These are phyloP conservation scores for Myotisia sp. DNA, from an alignment of 2,329 filamentous ascomycete species.

Conservation along the genomic window DNA sequence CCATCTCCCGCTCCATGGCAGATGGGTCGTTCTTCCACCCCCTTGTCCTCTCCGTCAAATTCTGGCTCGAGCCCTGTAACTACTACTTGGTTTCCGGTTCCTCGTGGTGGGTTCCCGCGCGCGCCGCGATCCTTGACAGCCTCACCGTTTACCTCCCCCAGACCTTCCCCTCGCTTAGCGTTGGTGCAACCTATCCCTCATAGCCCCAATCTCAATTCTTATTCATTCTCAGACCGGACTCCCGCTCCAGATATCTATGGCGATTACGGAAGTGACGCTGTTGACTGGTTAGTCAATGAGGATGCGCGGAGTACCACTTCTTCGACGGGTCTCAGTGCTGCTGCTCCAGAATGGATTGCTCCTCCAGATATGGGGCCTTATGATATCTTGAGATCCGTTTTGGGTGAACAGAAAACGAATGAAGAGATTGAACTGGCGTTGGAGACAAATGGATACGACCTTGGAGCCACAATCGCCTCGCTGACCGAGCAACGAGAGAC, in stretches of 20 bases:
- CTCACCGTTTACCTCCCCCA: slow-evolving; percentile 86
- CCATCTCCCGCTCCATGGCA: slow-evolving; percentile 92
- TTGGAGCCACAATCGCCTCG: slow-evolving; percentile 78
- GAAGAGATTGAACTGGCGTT: slow-evolving; percentile 91
- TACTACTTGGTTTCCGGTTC: slow-evolving; percentile 59
- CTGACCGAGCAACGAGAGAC: slow-evolving; percentile 62
- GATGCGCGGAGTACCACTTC: slow-evolving; percentile 69
- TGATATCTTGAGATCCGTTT: slow-evolving; percentile 89
- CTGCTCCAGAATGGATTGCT: slow-evolving; percentile 65
- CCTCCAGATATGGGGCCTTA: slow-evolving; percentile 92
- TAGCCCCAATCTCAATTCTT: slow-evolving; percentile 84
- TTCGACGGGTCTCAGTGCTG: slow-evolving; percentile 64
- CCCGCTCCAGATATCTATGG: slow-evolving; percentile 76
- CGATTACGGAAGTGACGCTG: slow-evolving; percentile 82
- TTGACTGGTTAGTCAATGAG: slow-evolving; percentile 88
- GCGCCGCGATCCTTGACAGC: slow-evolving; percentile 61
- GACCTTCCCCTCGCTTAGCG: slow-evolving; percentile 79
- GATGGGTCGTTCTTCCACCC: slow-evolving; percentile 57
- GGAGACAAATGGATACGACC: slow-evolving; percentile 77
- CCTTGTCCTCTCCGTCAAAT: slow-evolving; percentile 67
- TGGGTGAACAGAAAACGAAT: slow-evolving; percentile 76
- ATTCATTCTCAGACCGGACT: slow-evolving; percentile 79
- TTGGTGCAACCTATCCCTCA: slow-evolving; percentile 90
- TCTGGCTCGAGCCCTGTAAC: slow-evolving; percentile 64
- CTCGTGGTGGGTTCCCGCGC: slow-evolving; percentile 61